phyloP scores from a whole-genome alignment of 176 grass and related monocot genomes.

The Tillandsia fasciculata region DNA sequence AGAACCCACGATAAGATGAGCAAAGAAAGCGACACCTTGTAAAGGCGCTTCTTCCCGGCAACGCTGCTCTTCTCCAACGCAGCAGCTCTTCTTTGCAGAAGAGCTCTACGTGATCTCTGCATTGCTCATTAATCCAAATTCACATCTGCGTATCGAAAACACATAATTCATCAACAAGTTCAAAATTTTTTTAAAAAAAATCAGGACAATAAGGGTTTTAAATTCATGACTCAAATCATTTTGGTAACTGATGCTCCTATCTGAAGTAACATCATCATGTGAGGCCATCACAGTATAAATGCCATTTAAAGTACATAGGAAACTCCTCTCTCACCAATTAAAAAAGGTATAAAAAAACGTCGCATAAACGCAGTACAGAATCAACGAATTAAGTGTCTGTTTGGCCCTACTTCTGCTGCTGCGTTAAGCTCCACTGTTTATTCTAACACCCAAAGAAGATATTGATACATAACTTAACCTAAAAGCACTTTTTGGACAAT shows the following conservation, averaged over 20 bases:
- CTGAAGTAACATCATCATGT: neutral
- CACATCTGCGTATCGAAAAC: constrained; percentile 15
- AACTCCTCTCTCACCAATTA: neutral
- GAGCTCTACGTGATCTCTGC: constrained; percentile 74
- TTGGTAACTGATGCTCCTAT: neutral
- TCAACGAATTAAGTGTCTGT: no score
- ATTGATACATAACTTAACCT: no score
- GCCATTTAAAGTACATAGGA: neutral
- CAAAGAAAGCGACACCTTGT: constrained; percentile 59
- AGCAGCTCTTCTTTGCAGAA: constrained; percentile 55
- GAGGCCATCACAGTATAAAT: neutral
- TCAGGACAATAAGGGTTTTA: neutral
- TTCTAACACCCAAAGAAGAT: no score
- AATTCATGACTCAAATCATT: neutral
- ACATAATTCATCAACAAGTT: neutral
- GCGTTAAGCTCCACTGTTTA: no score
- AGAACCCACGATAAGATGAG: constrained; percentile 58
- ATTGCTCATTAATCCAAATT: constrained; percentile 40
- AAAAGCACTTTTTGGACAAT: no score
- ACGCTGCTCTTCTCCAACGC: constrained; percentile 36
- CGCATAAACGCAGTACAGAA: no score
- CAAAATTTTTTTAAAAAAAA: no score
- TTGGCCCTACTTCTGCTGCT: no score
- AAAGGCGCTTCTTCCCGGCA: constrained; percentile 39
- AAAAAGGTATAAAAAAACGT: neutral